A percentile compares a stretch with the other conserved stretches of the same genome.
Evolutionary conservation across 2,329 filamentous ascomycete species (phyloP).

Genomic region (Falciphora oryzae): DNA sequence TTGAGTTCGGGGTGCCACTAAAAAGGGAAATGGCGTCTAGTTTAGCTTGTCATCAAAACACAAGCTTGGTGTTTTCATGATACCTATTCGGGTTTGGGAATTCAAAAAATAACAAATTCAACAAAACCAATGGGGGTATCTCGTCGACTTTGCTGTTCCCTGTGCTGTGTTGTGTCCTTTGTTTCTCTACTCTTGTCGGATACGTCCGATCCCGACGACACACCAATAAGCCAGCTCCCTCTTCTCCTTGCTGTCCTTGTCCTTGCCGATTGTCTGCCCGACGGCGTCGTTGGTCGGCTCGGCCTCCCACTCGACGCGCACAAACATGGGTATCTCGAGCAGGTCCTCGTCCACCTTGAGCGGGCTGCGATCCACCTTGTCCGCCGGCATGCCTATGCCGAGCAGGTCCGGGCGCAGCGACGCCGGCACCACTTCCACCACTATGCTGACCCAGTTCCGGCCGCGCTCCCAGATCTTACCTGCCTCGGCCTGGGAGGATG

Average conservation of each 20-base stretch:
- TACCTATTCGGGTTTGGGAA: slow-evolving; percentile 8
- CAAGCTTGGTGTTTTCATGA: slow-evolving; percentile 12
- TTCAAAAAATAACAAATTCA: neutral
- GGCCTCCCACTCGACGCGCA: slow-evolving; percentile 84
- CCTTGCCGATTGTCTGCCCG: slow-evolving; percentile 44
- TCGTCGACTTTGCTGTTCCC: neutral
- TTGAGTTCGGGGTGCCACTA: slow-evolving; percentile 12
- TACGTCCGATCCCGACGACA: slow-evolving; percentile 80
- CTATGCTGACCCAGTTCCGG: slow-evolving; percentile 90
- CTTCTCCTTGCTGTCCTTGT: slow-evolving; percentile 65
- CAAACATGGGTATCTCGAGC: slow-evolving; percentile 90
- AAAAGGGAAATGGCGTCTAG: slow-evolving; percentile 25
- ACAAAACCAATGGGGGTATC: slow-evolving; percentile 6
- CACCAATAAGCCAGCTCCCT: slow-evolving; percentile 94
- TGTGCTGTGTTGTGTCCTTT: neutral
- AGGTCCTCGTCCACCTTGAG: slow-evolving; percentile 55
- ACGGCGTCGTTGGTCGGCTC: slow-evolving; percentile 59
- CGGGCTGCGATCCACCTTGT: slow-evolving; percentile 37
- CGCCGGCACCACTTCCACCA: slow-evolving; percentile 78
- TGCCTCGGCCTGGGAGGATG: slow-evolving; percentile 64
- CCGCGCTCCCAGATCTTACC: slow-evolving; percentile 96
- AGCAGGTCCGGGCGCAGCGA: slow-evolving; percentile 38
- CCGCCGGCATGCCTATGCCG: slow-evolving; percentile 19
- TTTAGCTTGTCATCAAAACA: slow-evolving; percentile 21
- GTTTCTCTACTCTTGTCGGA: slow-evolving; percentile 45